Conservation (phyloP, 1,284 basidiomycete species). For the Moesziomyces globuligerus region DNA sequence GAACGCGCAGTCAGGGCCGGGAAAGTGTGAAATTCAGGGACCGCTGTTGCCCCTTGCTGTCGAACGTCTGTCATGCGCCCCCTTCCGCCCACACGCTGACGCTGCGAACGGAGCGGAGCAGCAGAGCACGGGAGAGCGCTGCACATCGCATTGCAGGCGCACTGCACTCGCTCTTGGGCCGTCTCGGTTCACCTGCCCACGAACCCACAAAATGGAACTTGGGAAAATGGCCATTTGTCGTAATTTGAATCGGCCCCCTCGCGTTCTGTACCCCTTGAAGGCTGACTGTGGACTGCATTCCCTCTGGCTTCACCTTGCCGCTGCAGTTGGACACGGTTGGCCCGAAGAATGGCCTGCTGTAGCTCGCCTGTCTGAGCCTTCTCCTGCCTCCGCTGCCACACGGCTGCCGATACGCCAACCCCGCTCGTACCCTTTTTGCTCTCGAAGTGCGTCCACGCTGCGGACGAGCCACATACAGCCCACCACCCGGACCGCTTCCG, state of each 20-base stretch:
- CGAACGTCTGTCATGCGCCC: not conserved
- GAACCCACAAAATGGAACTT: too few relatives aligned
- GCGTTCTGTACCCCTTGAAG: not conserved
- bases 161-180: not conserved
- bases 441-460: not conserved
- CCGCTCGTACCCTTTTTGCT: too few relatives aligned
- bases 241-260: not conserved
- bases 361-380: too few relatives aligned
- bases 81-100: too few relatives aligned
- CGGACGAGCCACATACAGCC: not conserved
- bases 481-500: not conserved
- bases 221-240: too few relatives aligned
- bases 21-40: conserved; percentile 8
- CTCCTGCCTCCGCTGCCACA: too few relatives aligned
- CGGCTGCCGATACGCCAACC: too few relatives aligned
- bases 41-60: conserved; percentile 4
- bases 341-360: not conserved
- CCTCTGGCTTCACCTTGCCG: not conserved
- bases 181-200: too few relatives aligned
- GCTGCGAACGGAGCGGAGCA: too few relatives aligned
- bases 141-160: too few relatives aligned
- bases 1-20: too few relatives aligned
- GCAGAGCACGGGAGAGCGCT: too few relatives aligned
- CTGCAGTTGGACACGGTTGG: not conserved
- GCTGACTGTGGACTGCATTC: not conserved